A percentile compares a stretch with the other conserved stretches of the same genome.
Conservation (phyloP, 331 rosid species). For the Quercus lobata region DNA sequence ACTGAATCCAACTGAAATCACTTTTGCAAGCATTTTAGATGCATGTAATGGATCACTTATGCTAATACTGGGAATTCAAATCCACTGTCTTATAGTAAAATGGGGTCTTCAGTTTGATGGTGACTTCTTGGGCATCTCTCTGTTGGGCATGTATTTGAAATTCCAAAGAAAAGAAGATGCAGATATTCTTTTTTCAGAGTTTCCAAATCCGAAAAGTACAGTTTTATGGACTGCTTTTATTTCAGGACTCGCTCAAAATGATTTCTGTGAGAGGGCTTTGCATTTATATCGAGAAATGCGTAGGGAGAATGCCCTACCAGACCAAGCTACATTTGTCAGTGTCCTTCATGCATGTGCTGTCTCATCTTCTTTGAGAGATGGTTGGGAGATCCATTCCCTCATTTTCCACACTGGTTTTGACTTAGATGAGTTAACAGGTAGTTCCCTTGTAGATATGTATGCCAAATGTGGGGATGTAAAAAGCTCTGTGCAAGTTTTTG, state of each 20-base stretch:
- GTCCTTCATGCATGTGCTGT: conserved; percentile 70
- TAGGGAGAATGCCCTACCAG: conserved; percentile 49
- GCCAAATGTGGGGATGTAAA: conserved; percentile 81
- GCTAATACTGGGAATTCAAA: conserved; percentile 62
- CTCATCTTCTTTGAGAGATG: conserved; percentile 56
- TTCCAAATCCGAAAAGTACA: conserved; percentile 46
- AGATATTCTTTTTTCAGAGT: conserved; percentile 59
- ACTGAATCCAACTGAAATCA: conserved; percentile 65
- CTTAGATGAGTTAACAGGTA: conserved; percentile 67
- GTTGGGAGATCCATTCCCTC: conserved; percentile 66
- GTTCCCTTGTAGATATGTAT: conserved; percentile 88
- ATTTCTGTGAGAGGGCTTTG: conserved; percentile 54
- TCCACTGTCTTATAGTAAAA: conserved; percentile 57
- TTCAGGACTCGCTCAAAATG: conserved; percentile 64
- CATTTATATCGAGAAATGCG: conserved; percentile 60
- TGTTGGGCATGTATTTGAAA: conserved; percentile 72
- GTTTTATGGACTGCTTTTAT: conserved; percentile 74
- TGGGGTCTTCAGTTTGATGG: conserved; percentile 53
- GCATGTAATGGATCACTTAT: conserved; percentile 47
- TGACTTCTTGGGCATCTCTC: conserved; percentile 66
- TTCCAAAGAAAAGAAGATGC: conserved; percentile 59
- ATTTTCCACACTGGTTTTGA: conserved; percentile 63
- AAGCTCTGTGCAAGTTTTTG: conserved; percentile 59
- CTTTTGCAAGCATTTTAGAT: conserved; percentile 73
- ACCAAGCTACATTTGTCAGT: conserved; percentile 90